Percentiles rank a stretch among this genome's conserved stretches.
Conservation (phyloP, 257 asterid species). For the Leonotis leonurus region DNA sequence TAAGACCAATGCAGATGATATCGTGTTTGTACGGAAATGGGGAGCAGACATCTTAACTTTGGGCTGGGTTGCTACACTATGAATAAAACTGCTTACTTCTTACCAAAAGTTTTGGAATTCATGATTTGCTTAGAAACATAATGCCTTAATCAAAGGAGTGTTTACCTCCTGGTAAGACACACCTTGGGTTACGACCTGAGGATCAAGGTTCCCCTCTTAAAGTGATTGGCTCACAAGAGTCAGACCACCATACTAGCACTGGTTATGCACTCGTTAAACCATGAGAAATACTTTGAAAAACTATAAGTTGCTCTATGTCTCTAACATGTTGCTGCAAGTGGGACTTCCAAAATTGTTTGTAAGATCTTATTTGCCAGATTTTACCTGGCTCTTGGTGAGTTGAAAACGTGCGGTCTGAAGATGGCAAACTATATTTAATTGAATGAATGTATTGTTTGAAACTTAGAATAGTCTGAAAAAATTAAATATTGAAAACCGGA, state of each 20-base stretch:
- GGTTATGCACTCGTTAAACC: not conserved
- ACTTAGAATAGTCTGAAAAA: not conserved
- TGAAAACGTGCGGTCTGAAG: not conserved
- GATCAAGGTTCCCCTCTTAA: not conserved
- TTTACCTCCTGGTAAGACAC: not conserved
- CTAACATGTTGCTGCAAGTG: not conserved
- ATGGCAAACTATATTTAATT: not conserved
- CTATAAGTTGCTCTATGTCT: not conserved
- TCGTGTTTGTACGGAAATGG: not conserved
- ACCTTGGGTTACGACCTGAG: not conserved
- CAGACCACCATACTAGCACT: not conserved
- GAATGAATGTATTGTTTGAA: not conserved
- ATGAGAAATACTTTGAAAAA: not conserved
- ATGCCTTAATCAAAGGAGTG: not conserved
- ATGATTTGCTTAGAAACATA: not conserved
- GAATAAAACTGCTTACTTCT: not conserved
- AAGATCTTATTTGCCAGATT: not conserved
- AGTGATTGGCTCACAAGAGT: not conserved
- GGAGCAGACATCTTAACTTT: not conserved
- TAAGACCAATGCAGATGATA: not conserved
- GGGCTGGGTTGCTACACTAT: not conserved
- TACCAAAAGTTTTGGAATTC: not conserved
- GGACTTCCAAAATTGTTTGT: not conserved
- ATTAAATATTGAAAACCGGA: not conserved
- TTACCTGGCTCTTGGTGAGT: not conserved